Percentiles rank a stretch among this genome's conserved stretches.
Conservation (phyloP, 805 yeast genomes). For the Candida incommunis region DNA sequence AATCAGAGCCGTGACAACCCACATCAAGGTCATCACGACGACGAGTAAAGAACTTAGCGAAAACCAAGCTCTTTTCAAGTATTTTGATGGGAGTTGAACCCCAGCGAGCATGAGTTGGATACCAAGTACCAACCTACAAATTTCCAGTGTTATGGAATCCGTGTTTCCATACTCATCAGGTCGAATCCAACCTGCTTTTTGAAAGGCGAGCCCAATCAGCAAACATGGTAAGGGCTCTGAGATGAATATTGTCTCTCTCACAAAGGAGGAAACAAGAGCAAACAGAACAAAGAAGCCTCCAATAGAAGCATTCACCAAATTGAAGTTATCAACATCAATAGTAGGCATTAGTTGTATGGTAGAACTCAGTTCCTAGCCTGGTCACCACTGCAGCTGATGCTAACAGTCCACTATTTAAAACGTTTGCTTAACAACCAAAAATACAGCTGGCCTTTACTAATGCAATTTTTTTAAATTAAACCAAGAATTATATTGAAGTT, state of each 20-base stretch:
- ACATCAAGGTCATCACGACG: slow-evolving; percentile 60
- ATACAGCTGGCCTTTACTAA: too few relatives aligned
- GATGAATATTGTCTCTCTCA: slow-evolving; percentile 1
- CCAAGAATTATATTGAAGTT: too few relatives aligned
- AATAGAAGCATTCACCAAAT: slow-evolving; percentile 1
- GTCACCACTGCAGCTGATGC: too few relatives aligned
- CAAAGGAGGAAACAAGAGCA: slow-evolving; percentile 1
- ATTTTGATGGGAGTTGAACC: slow-evolving; percentile 57
- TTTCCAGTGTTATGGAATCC: slow-evolving; percentile 68
- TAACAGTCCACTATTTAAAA: too few relatives aligned
- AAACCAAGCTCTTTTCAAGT: slow-evolving; percentile 44
- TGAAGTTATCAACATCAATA: slow-evolving; percentile 1
- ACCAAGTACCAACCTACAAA: slow-evolving; percentile 50
- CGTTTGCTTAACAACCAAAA: too few relatives aligned
- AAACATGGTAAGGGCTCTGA: slow-evolving; percentile 3
- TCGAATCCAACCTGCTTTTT: slow-evolving; percentile 46
- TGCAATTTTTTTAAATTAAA: too few relatives aligned
- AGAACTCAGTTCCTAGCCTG: too few relatives aligned
- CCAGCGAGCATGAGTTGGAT: slow-evolving; percentile 63
- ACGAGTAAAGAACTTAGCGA: slow-evolving; percentile 43
- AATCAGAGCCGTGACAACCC: slow-evolving; percentile 50
- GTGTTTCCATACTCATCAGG: slow-evolving; percentile 78
- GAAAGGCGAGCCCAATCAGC: slow-evolving; percentile 1
- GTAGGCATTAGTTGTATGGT: slow-evolving; percentile 4
- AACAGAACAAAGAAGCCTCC: slow-evolving; percentile 1